phyloP scores from a whole-genome alignment of 495 filamentous ascomycete genomes.

The Penicillium odoratum region DNA sequence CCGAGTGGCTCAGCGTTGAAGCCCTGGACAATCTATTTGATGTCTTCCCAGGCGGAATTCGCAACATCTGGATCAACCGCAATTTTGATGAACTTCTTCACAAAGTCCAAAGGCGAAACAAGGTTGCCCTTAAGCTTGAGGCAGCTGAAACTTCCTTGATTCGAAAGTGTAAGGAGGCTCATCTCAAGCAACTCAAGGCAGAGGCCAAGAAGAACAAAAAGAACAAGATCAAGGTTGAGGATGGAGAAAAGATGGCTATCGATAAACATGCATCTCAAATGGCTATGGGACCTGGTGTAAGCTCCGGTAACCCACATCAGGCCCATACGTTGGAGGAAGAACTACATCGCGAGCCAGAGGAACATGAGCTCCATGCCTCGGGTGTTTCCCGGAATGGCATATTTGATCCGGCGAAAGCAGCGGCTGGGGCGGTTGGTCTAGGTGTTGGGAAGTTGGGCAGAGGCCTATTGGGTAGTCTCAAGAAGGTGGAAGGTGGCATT shows the following conservation, averaged over 20 bases:
- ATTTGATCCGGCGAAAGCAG: conserved; percentile 44
- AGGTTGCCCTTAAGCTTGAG: conserved; percentile 73
- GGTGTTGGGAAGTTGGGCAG: conserved; percentile 61
- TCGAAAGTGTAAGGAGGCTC: conserved; percentile 70
- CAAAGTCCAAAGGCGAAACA: conserved; percentile 77
- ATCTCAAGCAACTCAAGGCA: conserved; percentile 63
- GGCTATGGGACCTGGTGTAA: conserved; percentile 70
- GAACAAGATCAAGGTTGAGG: conserved; percentile 53
- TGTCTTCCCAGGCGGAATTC: conserved; percentile 92
- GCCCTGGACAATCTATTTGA: conserved; percentile 86
- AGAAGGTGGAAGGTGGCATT: conserved; percentile 43
- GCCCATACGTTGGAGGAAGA: conserved; percentile 69
- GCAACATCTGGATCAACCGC: conserved; percentile 96
- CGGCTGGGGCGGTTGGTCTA: conserved; percentile 54
- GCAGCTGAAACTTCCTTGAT: conserved; percentile 83
- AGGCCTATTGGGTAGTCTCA: conserved; percentile 52
- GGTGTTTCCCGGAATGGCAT: conserved; percentile 23
- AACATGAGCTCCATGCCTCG: conserved; percentile 27
- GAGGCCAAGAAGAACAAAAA: conserved; percentile 64
- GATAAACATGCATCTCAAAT: conserved; percentile 60
- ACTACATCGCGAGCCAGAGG: conserved; percentile 38
- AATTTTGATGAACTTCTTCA: conserved; percentile 84
- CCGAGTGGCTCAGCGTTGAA: conserved; percentile 81
- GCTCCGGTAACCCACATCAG: conserved; percentile 81
- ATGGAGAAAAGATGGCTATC: conserved; percentile 34